Percentiles rank a stretch among this genome's conserved stretches.
These are phyloP conservation scores for Apiospora malaysiana DNA, from an alignment of 2,329 filamentous ascomycete species.

Conservation along the genomic window DNA sequence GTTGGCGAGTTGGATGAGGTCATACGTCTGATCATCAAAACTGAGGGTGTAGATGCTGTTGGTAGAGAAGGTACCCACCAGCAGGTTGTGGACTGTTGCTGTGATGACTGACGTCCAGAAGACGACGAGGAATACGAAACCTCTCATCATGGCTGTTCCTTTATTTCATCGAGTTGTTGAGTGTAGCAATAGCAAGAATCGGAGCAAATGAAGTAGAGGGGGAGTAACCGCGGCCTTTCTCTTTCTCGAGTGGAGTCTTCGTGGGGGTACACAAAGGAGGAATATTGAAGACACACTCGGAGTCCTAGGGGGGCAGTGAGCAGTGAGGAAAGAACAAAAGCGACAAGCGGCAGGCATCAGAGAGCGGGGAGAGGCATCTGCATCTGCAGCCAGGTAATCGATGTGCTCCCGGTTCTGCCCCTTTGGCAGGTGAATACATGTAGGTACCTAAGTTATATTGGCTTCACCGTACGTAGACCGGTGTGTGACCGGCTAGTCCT, in stretches of 20 bases:
- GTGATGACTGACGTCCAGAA: not conserved
- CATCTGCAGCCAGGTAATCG: not conserved
- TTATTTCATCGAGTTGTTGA: not conserved
- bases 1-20: constrained; percentile 21
- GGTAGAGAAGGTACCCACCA: constrained; percentile 24
- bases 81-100: constrained; percentile 20
- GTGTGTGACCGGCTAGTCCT: constrained; percentile 1
- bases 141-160: not conserved
- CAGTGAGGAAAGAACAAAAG: not conserved
- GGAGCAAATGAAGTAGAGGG: not conserved
- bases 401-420: not conserved
- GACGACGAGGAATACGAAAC: not conserved
- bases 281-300: not conserved
- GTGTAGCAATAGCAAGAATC: not conserved
- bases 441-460: not conserved
- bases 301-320: not conserved
- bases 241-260: not conserved
- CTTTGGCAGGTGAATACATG: no score
- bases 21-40: constrained; percentile 24
- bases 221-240: not conserved
- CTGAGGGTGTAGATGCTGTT: constrained; percentile 23
- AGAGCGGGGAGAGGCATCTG: not conserved
- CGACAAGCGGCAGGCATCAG: not conserved
- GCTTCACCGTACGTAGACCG: not conserved
- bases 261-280: not conserved